Evolutionary conservation across 2,329 filamentous ascomycete genomes (phyloP), one percentile per base, ranked within the genome.

Genomic region (Epichloe typhina): DNA sequence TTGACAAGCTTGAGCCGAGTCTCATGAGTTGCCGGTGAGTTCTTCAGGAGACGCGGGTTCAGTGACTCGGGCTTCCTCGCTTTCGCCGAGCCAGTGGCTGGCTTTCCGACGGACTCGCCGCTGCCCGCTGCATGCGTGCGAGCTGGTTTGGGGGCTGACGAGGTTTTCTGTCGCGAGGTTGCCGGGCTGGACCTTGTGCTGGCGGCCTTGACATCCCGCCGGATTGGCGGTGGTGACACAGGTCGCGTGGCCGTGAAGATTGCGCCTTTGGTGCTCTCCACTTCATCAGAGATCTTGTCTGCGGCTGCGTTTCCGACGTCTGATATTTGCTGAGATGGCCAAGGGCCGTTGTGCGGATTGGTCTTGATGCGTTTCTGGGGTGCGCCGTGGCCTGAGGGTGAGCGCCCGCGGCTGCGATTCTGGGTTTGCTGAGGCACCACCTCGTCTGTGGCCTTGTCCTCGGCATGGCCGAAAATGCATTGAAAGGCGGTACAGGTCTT

Each of bases 21-120:
- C 51, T 75, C 72, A 56, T 83, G 78, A 40, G 69, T 67, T 3
- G 79, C 76, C 1, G 82, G 81, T 0, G 78, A 69, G 37, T 67
- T 69, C 51, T 75, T 73, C 2, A 90, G 70, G 39, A 80, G 72
- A 6, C 84, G 78, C 46, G 86, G 86, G 56, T 86, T 86, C 37
- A 90, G 72, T 17, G 71, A 64, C 65, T 86, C 81, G 13, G 57
- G 47, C 48, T 67, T 66, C 35, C 46, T 48, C 38, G 26, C 42
- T 33, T 31, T 46, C 9, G 47, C 40, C 15, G 41, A 31, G 3
- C 17, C 23, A 17, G 15, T 36, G n/a, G 6, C 19, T 13, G 26
- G 5, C 35, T 45, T 47, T 33, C n/a, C 23, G n/a, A 19, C 11
- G n/a, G 31, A 3, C 23, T 33, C 31, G 8, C 12, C 39, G 15